These are phyloP conservation scores for Pichiaceae sp. DNA, from an alignment of 1,139 yeast species.

Conservation along the genomic window DNA sequence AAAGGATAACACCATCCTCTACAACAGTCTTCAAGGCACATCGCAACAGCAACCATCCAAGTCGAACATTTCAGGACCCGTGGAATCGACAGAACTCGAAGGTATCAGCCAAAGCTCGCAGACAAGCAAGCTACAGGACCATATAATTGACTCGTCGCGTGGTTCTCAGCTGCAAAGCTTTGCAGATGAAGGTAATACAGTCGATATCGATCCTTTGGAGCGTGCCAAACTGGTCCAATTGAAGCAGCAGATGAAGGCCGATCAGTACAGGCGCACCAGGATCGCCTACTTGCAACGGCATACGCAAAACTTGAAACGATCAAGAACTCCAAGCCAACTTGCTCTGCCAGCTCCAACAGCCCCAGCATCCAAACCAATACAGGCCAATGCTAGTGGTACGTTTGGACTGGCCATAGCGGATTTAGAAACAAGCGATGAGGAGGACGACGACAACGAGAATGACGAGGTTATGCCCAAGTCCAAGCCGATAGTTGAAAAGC, in stretches of 20 bases:
- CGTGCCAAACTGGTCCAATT: constrained; percentile 22
- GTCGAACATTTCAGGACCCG: neutral
- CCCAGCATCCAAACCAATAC: constrained; percentile 11
- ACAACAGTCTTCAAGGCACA: constrained; percentile 9
- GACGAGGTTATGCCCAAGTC: constrained; percentile 1
- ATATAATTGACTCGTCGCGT: neutral
- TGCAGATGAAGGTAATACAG: neutral
- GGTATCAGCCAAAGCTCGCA: neutral
- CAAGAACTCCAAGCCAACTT: neutral
- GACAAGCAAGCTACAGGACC: neutral
- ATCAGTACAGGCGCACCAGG: constrained; percentile 20
- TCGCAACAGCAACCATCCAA: constrained; percentile 1
- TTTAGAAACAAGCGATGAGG: constrained; percentile 5
- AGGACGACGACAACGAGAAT: constrained; percentile 6
- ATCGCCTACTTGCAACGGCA: constrained; percentile 18
- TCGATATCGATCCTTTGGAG: constrained; percentile 21
- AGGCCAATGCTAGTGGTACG: constrained; percentile 18
- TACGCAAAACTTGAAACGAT: constrained; percentile 17
- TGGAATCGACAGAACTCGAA: neutral
- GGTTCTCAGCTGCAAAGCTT: neutral
- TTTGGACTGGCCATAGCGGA: constrained; percentile 16
- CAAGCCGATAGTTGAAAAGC: constrained; percentile 6
- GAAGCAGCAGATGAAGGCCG: constrained; percentile 24
- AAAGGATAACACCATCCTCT: constrained; percentile 13
- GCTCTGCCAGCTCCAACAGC: constrained; percentile 6